Percentiles rank a stretch among this genome's conserved stretches.
Evolutionary conservation across 805 yeast genomes (phyloP).

Genomic region (Suhomyces xylopsoci): DNA sequence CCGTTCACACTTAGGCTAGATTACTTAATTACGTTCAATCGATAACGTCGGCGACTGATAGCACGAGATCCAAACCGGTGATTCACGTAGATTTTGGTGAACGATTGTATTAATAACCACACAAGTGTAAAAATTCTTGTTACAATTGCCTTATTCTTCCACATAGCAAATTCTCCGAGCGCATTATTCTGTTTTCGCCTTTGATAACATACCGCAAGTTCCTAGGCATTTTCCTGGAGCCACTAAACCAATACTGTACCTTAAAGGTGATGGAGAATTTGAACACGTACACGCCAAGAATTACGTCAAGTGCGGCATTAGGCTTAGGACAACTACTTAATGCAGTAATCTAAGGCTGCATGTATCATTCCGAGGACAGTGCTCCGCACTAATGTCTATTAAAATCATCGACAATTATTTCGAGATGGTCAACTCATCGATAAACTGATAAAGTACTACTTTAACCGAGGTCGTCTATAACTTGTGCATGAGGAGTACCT

Average conservation of each 20-base stretch:
- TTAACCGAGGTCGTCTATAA: background rate
- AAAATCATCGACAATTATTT: background rate
- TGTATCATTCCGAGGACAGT: background rate
- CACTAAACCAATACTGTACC: background rate
- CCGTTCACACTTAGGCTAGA: background rate
- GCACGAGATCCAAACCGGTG: background rate
- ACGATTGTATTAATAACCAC: background rate
- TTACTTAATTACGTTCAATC: background rate
- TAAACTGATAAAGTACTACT: background rate
- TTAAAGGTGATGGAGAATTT: background rate
- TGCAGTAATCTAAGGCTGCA: background rate
- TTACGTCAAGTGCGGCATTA: background rate
- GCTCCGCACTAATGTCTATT: background rate
- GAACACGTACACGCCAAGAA: background rate
- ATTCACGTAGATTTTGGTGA: background rate
- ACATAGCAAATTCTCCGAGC: background rate
- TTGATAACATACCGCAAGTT: background rate
- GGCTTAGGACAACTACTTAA: background rate
- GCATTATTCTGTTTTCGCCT: background rate
- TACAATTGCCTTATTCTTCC: background rate
- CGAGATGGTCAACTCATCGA: conserved; percentile 2
- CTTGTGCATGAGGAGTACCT: background rate
- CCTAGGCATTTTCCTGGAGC: background rate
- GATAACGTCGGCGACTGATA: background rate
- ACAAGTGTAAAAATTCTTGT: background rate